These are phyloP conservation scores for Trichoderma sp. DNA, from an alignment of 2,329 filamentous ascomycete genomes.

Conservation along the genomic window DNA sequence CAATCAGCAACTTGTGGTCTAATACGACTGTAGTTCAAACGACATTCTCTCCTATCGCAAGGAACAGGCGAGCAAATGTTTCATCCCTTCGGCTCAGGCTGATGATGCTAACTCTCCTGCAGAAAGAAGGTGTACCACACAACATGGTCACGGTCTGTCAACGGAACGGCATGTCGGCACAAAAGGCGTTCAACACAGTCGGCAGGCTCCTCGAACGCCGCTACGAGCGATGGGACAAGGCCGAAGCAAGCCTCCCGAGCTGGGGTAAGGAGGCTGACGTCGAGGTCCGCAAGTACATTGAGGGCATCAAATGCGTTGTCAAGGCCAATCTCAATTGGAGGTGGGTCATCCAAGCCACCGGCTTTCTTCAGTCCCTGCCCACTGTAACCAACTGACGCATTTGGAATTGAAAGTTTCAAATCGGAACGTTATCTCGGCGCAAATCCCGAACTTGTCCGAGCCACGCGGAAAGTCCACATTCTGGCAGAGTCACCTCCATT, in stretches of 20 bases:
- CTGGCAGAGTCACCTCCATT: background rate
- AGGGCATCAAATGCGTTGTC: slow-evolving; percentile 35
- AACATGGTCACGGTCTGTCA: slow-evolving; percentile 34
- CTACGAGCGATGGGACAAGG: slow-evolving; percentile 31
- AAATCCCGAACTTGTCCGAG: slow-evolving; percentile 14
- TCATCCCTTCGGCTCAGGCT: background rate
- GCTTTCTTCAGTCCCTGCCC: accelerated
- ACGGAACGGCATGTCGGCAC: slow-evolving; percentile 29
- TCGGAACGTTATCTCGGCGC: slow-evolving; percentile 29
- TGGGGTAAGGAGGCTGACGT: slow-evolving; percentile 27
- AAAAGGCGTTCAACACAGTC: slow-evolving; percentile 33
- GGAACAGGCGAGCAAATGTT: slow-evolving; percentile 30
- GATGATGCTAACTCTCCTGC: background rate
- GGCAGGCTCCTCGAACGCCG: slow-evolving; percentile 30
- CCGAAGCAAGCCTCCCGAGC: slow-evolving; percentile 28
- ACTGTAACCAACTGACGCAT: background rate
- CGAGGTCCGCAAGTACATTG: slow-evolving; percentile 31
- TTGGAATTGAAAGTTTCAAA: slow-evolving; percentile 24
- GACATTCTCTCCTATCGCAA: slow-evolving; percentile 34
- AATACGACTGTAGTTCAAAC: slow-evolving; percentile 29
- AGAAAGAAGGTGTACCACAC: slow-evolving; percentile 31
- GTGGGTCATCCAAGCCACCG: background rate
- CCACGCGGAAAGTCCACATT: slow-evolving; percentile 20
- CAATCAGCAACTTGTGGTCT: background rate
- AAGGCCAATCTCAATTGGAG: slow-evolving; percentile 32